Evolutionary conservation across 1,284 basidiomycete genomes (phyloP).

Genomic region (Cerioporus squamosus): DNA sequence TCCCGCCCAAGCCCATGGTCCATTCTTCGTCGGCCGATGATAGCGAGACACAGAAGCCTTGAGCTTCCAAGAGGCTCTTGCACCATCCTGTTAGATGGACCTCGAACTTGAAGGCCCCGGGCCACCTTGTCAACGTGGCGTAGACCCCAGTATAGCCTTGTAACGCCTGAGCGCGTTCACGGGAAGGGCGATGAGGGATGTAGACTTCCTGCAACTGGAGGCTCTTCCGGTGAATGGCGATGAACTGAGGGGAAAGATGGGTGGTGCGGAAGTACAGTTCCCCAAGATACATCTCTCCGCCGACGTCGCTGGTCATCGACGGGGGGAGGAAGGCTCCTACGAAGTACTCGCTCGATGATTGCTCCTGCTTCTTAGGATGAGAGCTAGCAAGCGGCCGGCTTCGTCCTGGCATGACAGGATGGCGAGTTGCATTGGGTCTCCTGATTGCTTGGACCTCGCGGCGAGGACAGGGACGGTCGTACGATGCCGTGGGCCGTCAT

Average conservation of each 20-base stretch:
- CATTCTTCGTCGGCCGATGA: not conserved
- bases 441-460: not conserved
- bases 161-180: not conserved
- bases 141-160: constrained; percentile 8
- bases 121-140: not conserved
- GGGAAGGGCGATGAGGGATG: constrained; percentile 15
- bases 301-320: constrained; percentile 1
- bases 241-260: not conserved
- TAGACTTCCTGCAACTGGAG: constrained; percentile 8
- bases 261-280: constrained; percentile 11
- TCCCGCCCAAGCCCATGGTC: not conserved
- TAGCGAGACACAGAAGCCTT: not conserved
- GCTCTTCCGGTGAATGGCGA: not conserved
- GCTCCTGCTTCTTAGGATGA: constrained; percentile 8
- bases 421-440: constrained; percentile 10
- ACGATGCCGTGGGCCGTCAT: constrained; percentile 11
- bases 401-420: constrained; percentile 12
- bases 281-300: constrained; percentile 1
- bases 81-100: constrained; percentile 9
- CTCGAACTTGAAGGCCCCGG: constrained; percentile 12
- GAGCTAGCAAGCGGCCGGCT: constrained; percentile 8
- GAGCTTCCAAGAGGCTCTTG: constrained; percentile 1
- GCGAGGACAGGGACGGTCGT: constrained; percentile 9
- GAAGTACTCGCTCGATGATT: constrained; percentile 1
- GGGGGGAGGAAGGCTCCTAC: constrained; percentile 10